Evolutionary conservation across 2,329 filamentous ascomycete species (phyloP), one percentile per base, ranked within the genome.

Genomic region (Alternaria dauci): DNA sequence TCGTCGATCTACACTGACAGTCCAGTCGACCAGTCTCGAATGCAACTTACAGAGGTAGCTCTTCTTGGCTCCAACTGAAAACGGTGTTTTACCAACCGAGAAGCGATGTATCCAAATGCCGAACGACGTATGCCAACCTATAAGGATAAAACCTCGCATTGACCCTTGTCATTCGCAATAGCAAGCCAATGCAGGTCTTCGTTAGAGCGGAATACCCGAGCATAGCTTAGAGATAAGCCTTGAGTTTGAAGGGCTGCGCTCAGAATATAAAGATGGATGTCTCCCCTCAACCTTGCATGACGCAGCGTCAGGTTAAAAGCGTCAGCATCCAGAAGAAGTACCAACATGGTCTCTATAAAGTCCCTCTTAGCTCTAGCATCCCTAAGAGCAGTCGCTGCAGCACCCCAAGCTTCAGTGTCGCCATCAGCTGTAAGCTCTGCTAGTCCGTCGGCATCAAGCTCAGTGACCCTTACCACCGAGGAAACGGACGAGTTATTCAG

Each of bases 401-500:
- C 50, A 57, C 61, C 63, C 9, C 63, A 63, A 36, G 61, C 55
- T 28, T 32, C 55, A 14, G 42, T 28, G 14, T 39, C 46, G 8
- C n/a, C 57, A 11, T 58, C 57, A n/a, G n/a, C 39, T 23, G n/a
- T 63, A 23, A 54, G 16, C 38, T 57, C 61, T 39, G 8, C 50
- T n/a, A 50, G 53, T 16, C 51, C 56, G 30, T 54, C 61, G 12
- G 47, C 23, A 0, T 18, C 55, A 18, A 47, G n/a, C 6, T 41
- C 25, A 14, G 28, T 50, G 12, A 44, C 51, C 11, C 51, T 71
- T 30, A 68, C 63, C 1, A 30, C 59, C 3, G 63, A 62, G 41
- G 68, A 71, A 26, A 59, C 34, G 11, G 67, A 76, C 25, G 74
- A 68, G 16, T 57, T 73, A 2, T 69, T 67, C 26, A 59, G 55